These are phyloP conservation scores for Penicillium cosmopolitanum DNA, from an alignment of 495 filamentous ascomycete genomes.

Conservation along the genomic window DNA sequence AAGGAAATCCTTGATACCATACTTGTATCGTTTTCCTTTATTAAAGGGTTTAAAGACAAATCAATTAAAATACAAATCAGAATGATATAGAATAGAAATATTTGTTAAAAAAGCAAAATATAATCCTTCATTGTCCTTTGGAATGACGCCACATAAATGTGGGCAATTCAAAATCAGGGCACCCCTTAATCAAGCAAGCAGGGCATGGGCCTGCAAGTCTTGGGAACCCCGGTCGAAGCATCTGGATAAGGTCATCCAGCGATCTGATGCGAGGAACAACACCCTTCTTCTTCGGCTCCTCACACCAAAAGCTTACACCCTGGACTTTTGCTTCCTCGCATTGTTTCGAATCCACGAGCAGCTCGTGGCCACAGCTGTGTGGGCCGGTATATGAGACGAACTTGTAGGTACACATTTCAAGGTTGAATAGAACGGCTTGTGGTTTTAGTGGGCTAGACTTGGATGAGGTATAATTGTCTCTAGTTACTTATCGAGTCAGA, in stretches of 20 bases:
- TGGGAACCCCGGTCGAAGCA: neutral
- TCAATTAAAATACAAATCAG: no score
- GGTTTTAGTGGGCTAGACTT: neutral
- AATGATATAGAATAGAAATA: no score
- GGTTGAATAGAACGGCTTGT: neutral
- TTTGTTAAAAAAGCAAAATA: no score
- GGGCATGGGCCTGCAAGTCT: neutral
- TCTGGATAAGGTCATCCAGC: neutral
- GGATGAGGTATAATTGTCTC: neutral
- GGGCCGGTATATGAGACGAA: slow-evolving; percentile 2
- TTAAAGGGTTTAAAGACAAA: no score
- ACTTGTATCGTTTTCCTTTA: no score
- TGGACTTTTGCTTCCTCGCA: neutral
- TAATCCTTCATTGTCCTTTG: neutral
- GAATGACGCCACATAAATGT: slow-evolving; percentile 2
- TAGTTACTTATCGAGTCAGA: neutral
- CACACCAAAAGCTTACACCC: neutral
- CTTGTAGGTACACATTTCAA: neutral
- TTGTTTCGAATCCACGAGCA: neutral
- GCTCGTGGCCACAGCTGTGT: slow-evolving; percentile 1
- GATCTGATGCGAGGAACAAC: neutral
- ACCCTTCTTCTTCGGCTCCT: neutral
- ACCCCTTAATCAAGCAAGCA: neutral
- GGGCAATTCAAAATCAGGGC: neutral
- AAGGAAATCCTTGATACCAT: no score